Evolutionary conservation across 768 basidiomycete species (phyloP), one percentile per base, ranked within the genome.

Genomic region (Russula foetens): DNA sequence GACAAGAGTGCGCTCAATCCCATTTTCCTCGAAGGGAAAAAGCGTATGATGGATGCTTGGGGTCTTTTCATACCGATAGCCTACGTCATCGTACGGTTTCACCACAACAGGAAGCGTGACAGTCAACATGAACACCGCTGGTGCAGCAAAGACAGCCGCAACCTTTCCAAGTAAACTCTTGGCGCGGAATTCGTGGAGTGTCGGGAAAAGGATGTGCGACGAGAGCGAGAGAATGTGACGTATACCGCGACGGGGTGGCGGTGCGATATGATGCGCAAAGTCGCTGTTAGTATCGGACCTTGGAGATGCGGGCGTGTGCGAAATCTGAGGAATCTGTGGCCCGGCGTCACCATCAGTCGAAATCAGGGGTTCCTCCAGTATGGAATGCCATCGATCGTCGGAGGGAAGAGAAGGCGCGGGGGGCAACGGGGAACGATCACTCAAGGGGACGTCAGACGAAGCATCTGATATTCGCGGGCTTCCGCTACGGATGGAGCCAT

Each of bases 101-200:
- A 90, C 81, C 19, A 95, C 92, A 14, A 99, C 95, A 4, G 94
- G 94, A 11, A 98, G 75, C 0, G 96, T 98, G 21, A 98, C 64
- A 0, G 95, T 98, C 51, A 99, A 75, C 4, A 79, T 76, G 71
- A 97, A 75, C 2, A 99, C 84, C 2, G 93, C 92, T 2, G 96
- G 96, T 0, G 88, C 84, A 3, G 93, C 92, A 58, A 97, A 80
- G 26, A 96, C 65, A 0, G 86, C 82, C 0, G 89, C 88, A 31
- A 90, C 74, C 73, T 84, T 84, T 0, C 86, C 88, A 12, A 87
- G 66, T 52, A 85, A 65, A 19, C 85, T 84, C 72, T 96, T 93
- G 24, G 79, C 76, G 28, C 74, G 60, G 71, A 97, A 90, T 52
- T 82, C 77, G 57, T 86, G 84, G 1, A 98, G 74, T 0, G 93